Base-by-base conservation (phyloP, 164 flowering plant genomes). In the Vitis rotundifolia region DNA sequence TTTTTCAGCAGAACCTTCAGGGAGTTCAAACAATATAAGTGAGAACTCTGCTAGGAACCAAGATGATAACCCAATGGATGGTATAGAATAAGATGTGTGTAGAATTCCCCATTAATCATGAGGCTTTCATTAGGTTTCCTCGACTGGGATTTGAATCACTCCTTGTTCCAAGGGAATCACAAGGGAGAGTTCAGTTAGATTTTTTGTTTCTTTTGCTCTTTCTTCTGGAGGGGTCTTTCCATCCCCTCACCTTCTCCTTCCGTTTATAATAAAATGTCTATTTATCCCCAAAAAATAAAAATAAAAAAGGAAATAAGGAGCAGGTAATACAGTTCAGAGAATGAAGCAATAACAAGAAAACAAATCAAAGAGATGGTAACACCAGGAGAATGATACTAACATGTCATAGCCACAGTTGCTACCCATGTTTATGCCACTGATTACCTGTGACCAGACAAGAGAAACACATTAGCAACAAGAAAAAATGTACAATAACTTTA, bases 341-440 rank as follows among this genome's bases (percentile, higher is more conserved):
- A 15, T 37, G 11, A 11, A 47, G 8, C 47, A 44, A 49, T n/a
- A 26, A 49, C 14, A 56, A n/a, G 22, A 50, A 70, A 71, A 37
- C 44, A 2, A 37, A 37, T 37, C 7, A 37, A 37, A 37, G 44
- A 37, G 44, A 37, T 37, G 44, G 44, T 6, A 37, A 37, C 44
- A 37, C 44, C 44, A 37, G 44, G 44, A 55, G 63, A 51, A 48
- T 22, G 55, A 5, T 51, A 89, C 98, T 79, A 59, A 94, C 98
- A 88, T 76, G 74, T 90, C 90, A 79, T 91, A 94, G 66, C 98
- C 97, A 59, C 85, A 81, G 83, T 94, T 94, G 87, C 91, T 87
- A 63, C 98, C 98, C 87, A 67, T 89, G 86, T 91, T 94, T 67
- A 94, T 91, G 81, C 98, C 98, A 85, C 97, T 94, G 65, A 94